These are phyloP conservation scores for Pisolithus sp. DNA, from an alignment of 768 basidiomycete species.

Conservation along the genomic window DNA sequence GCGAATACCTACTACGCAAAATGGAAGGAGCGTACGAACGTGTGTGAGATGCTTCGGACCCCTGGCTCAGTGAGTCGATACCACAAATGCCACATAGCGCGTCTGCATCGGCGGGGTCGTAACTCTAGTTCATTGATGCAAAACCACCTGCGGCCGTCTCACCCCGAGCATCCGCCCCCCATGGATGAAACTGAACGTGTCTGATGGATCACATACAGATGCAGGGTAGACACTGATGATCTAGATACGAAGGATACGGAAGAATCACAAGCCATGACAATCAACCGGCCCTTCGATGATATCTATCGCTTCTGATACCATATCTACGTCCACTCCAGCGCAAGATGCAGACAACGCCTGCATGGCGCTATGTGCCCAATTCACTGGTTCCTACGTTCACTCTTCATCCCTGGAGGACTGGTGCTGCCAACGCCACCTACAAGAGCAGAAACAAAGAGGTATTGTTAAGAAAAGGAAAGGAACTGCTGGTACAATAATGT, in stretches of 20 bases:
- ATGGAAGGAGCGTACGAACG: conserved; percentile 57
- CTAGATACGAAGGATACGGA: neutral
- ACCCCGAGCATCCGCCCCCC: neutral
- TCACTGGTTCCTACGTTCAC: conserved; percentile 67
- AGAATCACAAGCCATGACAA: conserved; percentile 3
- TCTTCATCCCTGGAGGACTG: conserved; percentile 69
- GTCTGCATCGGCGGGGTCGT: conserved; percentile 11
- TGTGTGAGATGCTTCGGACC: conserved; percentile 46
- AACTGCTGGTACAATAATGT: conserved; percentile 5
- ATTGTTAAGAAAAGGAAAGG: too few relatives aligned
- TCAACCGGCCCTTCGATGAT: conserved; percentile 18
- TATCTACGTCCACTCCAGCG: conserved; percentile 12
- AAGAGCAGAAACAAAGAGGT: conserved; percentile 79
- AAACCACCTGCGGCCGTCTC: conserved; percentile 8
- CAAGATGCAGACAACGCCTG: conserved; percentile 9
- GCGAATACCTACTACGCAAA: conserved; percentile 32
- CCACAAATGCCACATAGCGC: conserved; percentile 44
- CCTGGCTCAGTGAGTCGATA: conserved; percentile 44
- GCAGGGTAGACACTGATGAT: conserved; percentile 12
- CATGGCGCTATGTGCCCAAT: conserved; percentile 33
- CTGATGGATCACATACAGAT: conserved; percentile 36
- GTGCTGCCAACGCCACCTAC: conserved; percentile 72
- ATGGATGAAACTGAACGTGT: conserved; percentile 50
- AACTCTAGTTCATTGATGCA: neutral
- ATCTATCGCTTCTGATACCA: neutral